Base-by-base conservation (phyloP, 306 rosid species). In the Inga laurina region DNA sequence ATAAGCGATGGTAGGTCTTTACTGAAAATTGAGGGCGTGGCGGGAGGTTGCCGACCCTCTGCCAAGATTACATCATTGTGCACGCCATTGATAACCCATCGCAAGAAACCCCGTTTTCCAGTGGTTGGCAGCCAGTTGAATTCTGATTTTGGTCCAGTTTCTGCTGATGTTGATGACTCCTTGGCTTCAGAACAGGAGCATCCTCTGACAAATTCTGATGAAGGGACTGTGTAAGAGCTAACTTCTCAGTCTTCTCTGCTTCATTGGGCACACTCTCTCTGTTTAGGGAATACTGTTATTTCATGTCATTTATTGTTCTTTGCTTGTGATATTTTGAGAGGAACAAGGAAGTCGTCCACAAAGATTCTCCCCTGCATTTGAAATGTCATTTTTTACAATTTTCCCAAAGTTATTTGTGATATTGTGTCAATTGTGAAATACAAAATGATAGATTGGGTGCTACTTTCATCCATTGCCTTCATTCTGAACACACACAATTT, bases 171-270 rank as follows among this genome's bases (percentile, higher is more conserved):
- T 64, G 87, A 87, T 69, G 89, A 77, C 39, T 68, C 86, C 76
- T 77, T 86, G 68, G 70, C 56, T 69, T 56, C 72, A 5, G 85
- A 82, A 52, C 90, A 85, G 59, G 89, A 84, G 65, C 32, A 35
- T 67, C 70, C 41, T 14, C 74, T 75, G 69, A 22, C 78, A 6
- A 66, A 68, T 76, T 82, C 78, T 49, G 85, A 46, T 65, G 64
- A 80, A 61, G 85, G 78, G 69, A 22, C 88, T 45, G 74, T 11
- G 98, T 91, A 91, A 93, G 93, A 75, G 16, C 64, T 11, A 57
- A 48, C 32, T 51, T 72, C 83, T 22, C 57, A 54, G 44, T 72
- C 3, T 45, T 14, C 22, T 22, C 44, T 88, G 34, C 35, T 70
- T 77, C 46, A 52, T 48, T 22, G 35, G 45, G 1, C 57, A 0